phyloP scores from a whole-genome alignment of 139 green algal species.

The Edaphochlamys debaryana region DNA sequence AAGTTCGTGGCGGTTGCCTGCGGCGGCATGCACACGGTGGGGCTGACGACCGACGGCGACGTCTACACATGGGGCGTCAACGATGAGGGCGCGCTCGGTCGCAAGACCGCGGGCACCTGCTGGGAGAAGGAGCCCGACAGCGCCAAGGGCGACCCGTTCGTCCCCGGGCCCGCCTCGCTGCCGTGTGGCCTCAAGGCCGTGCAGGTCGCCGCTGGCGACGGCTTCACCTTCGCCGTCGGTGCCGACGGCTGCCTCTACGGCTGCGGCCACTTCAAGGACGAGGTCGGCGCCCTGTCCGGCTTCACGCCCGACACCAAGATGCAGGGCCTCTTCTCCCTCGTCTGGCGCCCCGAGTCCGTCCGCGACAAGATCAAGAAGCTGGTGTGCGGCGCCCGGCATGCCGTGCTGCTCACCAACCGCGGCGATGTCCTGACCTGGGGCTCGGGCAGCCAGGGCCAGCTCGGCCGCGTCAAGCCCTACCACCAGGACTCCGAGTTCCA shows the following conservation, averaged over 20 bases:
- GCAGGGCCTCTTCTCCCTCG: conserved; percentile 49
- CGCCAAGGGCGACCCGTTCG: conserved; percentile 54
- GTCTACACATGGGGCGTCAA: conserved; percentile 92
- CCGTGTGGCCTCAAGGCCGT: conserved; percentile 52
- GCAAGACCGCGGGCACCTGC: conserved; percentile 53
- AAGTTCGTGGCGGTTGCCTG: conserved; percentile 71
- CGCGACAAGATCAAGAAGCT: conserved; percentile 64
- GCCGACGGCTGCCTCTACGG: conserved; percentile 78
- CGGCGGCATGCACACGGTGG: conserved; percentile 93
- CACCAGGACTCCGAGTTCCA: conserved; percentile 38
- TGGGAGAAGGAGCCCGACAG: conserved; percentile 42
- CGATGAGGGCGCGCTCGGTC: conserved; percentile 90
- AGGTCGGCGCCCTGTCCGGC: conserved; percentile 73
- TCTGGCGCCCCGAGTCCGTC: conserved; percentile 60
- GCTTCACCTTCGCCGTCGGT: conserved; percentile 82
- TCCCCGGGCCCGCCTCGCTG: conserved; percentile 56
- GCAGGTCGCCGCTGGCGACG: conserved; percentile 85
- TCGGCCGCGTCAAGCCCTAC: conserved; percentile 73
- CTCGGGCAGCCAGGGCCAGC: conserved; percentile 83
- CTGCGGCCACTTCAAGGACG: conserved; percentile 89
- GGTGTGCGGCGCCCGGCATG: conserved; percentile 77
- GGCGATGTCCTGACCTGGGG: conserved; percentile 86
- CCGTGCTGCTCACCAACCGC: conserved; percentile 62
- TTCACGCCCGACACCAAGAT: conserved; percentile 66
- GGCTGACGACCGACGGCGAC: conserved; percentile 62